These are phyloP conservation scores for Gremmenia infestans DNA, from an alignment of 2,329 filamentous ascomycete genomes.

Conservation along the genomic window DNA sequence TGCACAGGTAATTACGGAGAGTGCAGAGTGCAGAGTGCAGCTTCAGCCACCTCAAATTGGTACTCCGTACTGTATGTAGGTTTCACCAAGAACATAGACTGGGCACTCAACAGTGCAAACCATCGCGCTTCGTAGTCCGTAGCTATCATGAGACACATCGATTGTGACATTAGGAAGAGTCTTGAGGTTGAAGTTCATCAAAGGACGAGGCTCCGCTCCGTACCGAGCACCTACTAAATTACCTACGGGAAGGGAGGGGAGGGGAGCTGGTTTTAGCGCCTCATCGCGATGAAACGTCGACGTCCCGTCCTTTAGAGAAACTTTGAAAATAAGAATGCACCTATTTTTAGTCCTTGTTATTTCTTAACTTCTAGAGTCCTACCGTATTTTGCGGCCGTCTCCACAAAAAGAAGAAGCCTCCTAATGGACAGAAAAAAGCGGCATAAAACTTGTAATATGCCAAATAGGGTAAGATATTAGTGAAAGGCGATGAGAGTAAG, in stretches of 20 bases:
- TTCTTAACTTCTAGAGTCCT: no score
- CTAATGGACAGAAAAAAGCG: no score
- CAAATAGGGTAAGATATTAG: no score
- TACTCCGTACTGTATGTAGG: background rate
- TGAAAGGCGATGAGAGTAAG: no score
- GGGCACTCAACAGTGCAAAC: background rate
- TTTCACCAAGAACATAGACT: background rate
- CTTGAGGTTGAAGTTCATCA: no score
- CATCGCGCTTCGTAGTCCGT: background rate
- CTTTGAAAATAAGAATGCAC: no score
- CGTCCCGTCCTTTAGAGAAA: no score
- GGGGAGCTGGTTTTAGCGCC: background rate
- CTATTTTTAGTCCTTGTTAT: no score
- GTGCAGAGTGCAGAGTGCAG: background rate
- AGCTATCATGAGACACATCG: background rate
- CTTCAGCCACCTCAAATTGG: background rate
- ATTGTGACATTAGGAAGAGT: background rate
- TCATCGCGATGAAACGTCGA: no score
- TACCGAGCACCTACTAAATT: background rate
- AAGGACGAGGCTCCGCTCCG: background rate
- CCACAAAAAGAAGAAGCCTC: no score
- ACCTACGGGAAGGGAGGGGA: background rate
- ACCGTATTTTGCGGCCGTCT: no score
- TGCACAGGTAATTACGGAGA: background rate
- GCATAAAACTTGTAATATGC: no score